phyloP scores from a whole-genome alignment of 1,139 yeast species.

The Taphrina communis region DNA sequence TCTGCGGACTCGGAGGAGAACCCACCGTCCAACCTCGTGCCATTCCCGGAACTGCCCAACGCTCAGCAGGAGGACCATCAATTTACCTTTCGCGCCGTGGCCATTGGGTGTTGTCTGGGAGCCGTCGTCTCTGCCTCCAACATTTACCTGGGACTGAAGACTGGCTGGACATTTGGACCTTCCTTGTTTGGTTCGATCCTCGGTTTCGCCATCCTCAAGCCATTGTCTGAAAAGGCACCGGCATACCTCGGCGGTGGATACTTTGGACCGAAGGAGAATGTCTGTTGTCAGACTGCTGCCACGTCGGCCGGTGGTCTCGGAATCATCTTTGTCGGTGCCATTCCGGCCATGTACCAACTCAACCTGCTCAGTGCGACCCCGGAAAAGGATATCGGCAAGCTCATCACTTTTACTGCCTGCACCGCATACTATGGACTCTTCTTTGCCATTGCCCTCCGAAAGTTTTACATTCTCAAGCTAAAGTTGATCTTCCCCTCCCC shows the following conservation, averaged over 20 bases:
- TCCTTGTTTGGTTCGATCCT: conserved; percentile 42
- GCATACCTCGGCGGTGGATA: conserved; percentile 40
- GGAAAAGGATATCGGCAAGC: conserved; percentile 37
- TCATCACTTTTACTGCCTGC: conserved; percentile 40
- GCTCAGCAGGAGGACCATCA: conserved; percentile 37
- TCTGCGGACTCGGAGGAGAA: conserved; percentile 12
- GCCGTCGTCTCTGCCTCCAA: conserved; percentile 42
- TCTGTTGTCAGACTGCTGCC: conserved; percentile 40
- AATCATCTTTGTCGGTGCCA: conserved; percentile 40
- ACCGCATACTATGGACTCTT: conserved; percentile 43
- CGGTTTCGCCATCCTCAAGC: conserved; percentile 42
- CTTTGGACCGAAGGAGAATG: conserved; percentile 42
- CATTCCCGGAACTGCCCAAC: conserved; percentile 39
- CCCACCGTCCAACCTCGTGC: conserved; percentile 33
- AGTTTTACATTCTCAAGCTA: conserved; percentile 40
- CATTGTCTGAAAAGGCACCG: conserved; percentile 23
- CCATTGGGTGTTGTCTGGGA: conserved; percentile 38
- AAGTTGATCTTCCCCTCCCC: conserved; percentile 42
- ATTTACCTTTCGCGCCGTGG: conserved; percentile 40
- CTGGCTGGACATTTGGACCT: conserved; percentile 43
- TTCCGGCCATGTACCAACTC: conserved; percentile 42
- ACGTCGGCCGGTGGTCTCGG: conserved; percentile 42
- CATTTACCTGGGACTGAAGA: conserved; percentile 42
- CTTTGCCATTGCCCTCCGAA: conserved; percentile 42
- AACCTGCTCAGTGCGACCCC: conserved; percentile 37